These are phyloP conservation scores for Trichosanthes truncata DNA, from an alignment of 306 rosid species.

Conservation along the genomic window DNA sequence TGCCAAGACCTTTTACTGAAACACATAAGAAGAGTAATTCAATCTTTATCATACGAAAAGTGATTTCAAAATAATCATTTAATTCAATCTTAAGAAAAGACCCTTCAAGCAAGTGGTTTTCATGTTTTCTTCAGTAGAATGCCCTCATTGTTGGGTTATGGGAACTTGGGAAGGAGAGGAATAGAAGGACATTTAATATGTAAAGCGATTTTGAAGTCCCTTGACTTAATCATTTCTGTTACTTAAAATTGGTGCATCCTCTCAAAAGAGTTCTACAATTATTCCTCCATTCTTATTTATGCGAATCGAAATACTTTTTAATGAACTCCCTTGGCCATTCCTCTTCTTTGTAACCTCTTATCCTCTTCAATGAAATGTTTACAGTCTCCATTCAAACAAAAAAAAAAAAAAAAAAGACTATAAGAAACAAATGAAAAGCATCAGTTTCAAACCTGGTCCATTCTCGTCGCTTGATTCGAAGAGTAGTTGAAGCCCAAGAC, in stretches of 20 bases:
- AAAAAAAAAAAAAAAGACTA: not conserved
- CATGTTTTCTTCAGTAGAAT: not conserved
- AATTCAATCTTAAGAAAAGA: not conserved
- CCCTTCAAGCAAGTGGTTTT: not conserved
- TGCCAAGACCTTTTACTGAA: conserved; percentile 89
- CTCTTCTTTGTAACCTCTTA: not conserved
- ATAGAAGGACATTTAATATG: not conserved
- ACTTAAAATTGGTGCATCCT: not conserved
- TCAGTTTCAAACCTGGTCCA: conserved; percentile 52
- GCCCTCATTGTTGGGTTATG: not conserved
- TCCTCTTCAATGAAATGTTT: not conserved
- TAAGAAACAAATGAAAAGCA: conserved; percentile 7
- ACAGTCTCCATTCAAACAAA: not conserved
- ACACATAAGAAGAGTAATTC: conserved; percentile 22
- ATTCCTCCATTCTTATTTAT: not conserved
- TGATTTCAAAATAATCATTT: not conserved
- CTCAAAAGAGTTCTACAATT: not conserved
- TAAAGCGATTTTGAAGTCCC: not conserved
- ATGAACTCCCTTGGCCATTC: not conserved
- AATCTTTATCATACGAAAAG: not conserved
- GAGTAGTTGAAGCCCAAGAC: conserved; percentile 96
- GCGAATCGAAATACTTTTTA: not conserved
- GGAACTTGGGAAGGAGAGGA: not conserved
- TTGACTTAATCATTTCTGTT: not conserved
- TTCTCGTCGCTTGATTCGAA: conserved; percentile 93